Percentiles rank a stretch among this genome's conserved stretches.
Conservation (phyloP, 1,139 yeast genomes). For the Blastobotrys proliferans region DNA sequence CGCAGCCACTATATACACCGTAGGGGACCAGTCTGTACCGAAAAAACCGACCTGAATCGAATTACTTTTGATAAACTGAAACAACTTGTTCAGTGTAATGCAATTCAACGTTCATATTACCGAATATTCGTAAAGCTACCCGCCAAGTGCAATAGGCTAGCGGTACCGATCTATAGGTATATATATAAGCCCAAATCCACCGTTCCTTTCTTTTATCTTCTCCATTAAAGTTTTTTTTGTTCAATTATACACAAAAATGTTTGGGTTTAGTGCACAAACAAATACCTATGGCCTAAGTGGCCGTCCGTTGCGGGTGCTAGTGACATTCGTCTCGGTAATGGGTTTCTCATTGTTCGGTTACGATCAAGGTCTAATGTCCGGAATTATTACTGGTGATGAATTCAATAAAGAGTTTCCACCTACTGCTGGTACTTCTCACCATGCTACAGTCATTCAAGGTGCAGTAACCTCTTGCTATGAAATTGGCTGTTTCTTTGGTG, state of each 20-base stretch:
- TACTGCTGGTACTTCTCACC: constrained; percentile 22
- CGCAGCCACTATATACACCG: too few relatives aligned
- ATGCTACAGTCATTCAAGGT: constrained; percentile 45
- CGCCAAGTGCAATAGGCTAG: too few relatives aligned
- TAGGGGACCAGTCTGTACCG: too few relatives aligned
- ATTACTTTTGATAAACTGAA: too few relatives aligned
- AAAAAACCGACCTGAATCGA: too few relatives aligned
- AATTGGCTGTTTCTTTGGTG: constrained; percentile 76
- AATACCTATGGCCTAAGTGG: constrained; percentile 40
- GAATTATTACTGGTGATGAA: constrained; percentile 59
- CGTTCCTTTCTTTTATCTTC: too few relatives aligned
- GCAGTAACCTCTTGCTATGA: constrained; percentile 74
- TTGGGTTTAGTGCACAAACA: constrained; percentile 16
- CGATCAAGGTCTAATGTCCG: constrained; percentile 45
- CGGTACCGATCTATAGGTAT: too few relatives aligned
- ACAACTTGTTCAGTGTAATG: too few relatives aligned
- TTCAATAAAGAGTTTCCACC: constrained; percentile 56
- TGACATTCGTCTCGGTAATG: constrained; percentile 53
- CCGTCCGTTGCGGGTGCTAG: constrained; percentile 40
- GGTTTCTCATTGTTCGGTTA: constrained; percentile 77
- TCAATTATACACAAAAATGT: neutral
- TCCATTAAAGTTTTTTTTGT: too few relatives aligned
- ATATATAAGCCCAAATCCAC: too few relatives aligned
- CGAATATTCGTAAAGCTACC: too few relatives aligned
- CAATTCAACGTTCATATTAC: too few relatives aligned